Base-by-base conservation (phyloP, 2,329 filamentous ascomycete species). In the Colletotrichum lentis region DNA sequence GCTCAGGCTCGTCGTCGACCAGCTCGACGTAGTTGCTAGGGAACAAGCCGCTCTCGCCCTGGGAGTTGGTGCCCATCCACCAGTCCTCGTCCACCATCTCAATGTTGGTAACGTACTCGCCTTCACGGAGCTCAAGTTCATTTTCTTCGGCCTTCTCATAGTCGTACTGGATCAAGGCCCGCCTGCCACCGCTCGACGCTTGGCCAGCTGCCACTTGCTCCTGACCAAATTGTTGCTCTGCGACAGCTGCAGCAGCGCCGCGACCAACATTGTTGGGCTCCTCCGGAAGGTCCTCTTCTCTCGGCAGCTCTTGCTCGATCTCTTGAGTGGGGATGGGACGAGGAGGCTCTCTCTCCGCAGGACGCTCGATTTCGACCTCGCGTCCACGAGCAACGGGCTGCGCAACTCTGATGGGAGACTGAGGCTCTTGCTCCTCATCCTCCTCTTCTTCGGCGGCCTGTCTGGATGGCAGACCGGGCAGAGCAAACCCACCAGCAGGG, bases 111-210 rank as follows among this genome's bases (percentile, higher is more conserved):
- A 99, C 91, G 71, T 90, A 88, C 74, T 97, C 92, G 70, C 94
- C 94, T 80, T 99, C 96, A 31, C 87, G 85, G 20, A 99, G 86
- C 72, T 97, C 94, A 65, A 99, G 88, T 80, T 99, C 96, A 75
- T 99, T 99, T 72, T 97, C 94, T 79, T 99, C 96, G 1, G 94
- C 94, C 81, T 96, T 97, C 75, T 97, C 95, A 76, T 99, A 99
- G 77, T 99, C 96, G 77, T 96, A 99, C 75, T 96, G 90, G 43
- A 96, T 88, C 65, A 96, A 75, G 1, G 96, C 96, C 55, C 89
- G 88, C 76, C 90, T 87, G 61, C 91, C 91, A 43, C 85, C 85
- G 22, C 56, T 43, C 46, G 67, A 65, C 31, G 77, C 75, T 16
- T 77, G 74, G 16, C 75, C 72, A n/a, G 78, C 74, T 11, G 78